A percentile compares a stretch with the other conserved stretches of the same genome.
These are phyloP conservation scores for Trichosporon faecale DNA, from an alignment of 1,284 basidiomycete genomes.

Conservation along the genomic window DNA sequence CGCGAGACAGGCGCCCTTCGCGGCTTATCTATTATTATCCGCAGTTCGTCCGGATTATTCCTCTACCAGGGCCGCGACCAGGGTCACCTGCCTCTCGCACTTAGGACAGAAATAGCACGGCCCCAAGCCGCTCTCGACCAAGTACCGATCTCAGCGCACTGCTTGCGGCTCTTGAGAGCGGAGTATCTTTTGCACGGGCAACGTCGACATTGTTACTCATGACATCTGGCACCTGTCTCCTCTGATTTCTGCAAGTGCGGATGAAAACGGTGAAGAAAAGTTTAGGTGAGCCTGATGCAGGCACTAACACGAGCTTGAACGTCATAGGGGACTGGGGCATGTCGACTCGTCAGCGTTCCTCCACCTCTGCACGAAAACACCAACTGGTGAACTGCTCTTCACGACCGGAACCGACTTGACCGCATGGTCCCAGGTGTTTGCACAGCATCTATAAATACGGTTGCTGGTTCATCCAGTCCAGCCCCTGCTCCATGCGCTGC, in stretches of 20 bases:
- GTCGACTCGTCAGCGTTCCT: neutral
- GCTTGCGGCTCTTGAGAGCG: neutral
- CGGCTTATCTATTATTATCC: conserved; percentile 2
- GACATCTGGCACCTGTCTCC: too few species aligned
- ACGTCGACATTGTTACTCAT: neutral
- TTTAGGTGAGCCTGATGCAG: too few species aligned
- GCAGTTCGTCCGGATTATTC: neutral
- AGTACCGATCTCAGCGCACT: neutral
- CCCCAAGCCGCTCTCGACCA: too few species aligned
- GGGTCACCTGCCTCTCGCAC: neutral
- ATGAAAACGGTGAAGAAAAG: too few species aligned
- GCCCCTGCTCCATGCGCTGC: neutral
- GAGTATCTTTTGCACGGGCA: neutral
- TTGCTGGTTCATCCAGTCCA: neutral
- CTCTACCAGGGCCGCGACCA: neutral
- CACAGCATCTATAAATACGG: conserved; percentile 2
- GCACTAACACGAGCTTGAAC: too few species aligned
- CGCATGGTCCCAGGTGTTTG: neutral
- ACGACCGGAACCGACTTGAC: neutral
- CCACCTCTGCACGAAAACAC: neutral
- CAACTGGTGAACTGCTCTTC: neutral
- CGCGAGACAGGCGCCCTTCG: neutral
- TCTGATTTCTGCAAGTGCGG: too few species aligned
- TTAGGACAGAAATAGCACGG: neutral
- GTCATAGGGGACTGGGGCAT: neutral